A percentile compares a stretch with the other conserved stretches of the same genome.
Evolutionary conservation across 495 filamentous ascomycete species (phyloP).

Genomic region (Xanthoparmelia taractica): DNA sequence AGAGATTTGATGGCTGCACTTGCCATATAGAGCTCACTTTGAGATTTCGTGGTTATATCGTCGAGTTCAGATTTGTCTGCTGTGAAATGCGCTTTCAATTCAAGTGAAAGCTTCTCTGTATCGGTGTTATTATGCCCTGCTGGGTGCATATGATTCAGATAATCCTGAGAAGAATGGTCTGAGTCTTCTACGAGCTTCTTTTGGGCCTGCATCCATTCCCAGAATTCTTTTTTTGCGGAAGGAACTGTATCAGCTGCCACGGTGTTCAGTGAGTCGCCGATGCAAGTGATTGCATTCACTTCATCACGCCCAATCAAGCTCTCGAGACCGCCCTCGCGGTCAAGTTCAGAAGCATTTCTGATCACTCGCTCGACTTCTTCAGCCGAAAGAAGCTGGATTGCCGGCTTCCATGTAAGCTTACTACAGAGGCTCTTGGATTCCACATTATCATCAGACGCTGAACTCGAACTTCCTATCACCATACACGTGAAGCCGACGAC

Average conservation of each 20-base stretch:
- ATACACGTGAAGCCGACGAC: constrained; percentile 18
- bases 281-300: constrained; percentile 8
- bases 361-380: constrained; percentile 12
- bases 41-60: not conserved
- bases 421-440: constrained; percentile 15
- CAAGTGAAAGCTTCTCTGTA: constrained; percentile 10
- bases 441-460: constrained; percentile 1
- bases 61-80: not conserved
- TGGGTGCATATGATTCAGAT: constrained; percentile 2
- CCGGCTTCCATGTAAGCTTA: constrained; percentile 18
- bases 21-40: constrained; percentile 4
- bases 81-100: not conserved
- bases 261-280: constrained; percentile 6
- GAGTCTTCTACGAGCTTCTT: constrained; percentile 7
- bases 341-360: constrained; percentile 1
- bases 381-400: constrained; percentile 16
- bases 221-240: constrained; percentile 9
- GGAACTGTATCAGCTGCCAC: not conserved
- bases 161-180: constrained; percentile 7
- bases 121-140: not conserved
- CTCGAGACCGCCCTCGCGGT: constrained; percentile 3
- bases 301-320: constrained; percentile 11
- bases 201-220: constrained; percentile 13
- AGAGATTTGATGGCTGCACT: constrained; percentile 12
- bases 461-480: constrained; percentile 13